Conservation (phyloP, 2,329 filamentous ascomycete genomes). For the Alternaria triticimaculans region DNA sequence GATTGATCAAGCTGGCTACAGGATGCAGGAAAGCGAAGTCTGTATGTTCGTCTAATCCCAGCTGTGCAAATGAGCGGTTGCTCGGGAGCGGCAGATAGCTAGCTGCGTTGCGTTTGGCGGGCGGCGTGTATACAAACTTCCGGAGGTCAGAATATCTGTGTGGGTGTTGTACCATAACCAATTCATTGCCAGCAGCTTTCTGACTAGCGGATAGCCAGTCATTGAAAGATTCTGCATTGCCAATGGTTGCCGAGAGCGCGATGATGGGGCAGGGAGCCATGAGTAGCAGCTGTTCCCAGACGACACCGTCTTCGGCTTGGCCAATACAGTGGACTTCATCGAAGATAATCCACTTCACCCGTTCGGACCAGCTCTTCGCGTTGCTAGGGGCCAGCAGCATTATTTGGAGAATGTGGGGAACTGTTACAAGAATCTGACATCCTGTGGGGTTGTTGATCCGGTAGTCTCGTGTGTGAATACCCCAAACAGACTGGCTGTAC, state of each 20-base stretch:
- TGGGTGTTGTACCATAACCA: slow-evolving; percentile 72
- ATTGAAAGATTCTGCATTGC: slow-evolving; percentile 74
- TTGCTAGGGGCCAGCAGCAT: slow-evolving; percentile 72
- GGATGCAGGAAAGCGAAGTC: slow-evolving; percentile 71
- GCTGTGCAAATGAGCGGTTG: slow-evolving; percentile 43
- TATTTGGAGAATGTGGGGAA: slow-evolving; percentile 79
- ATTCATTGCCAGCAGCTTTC: slow-evolving; percentile 65
- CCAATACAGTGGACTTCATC: slow-evolving; percentile 85
- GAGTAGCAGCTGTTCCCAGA: slow-evolving; percentile 80
- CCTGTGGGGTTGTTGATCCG: slow-evolving; percentile 74
- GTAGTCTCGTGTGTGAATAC: slow-evolving; percentile 78
- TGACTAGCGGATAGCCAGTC: slow-evolving; percentile 72
- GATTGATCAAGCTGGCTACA: slow-evolving; percentile 66
- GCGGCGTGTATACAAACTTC: slow-evolving; percentile 71
- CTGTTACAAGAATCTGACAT: slow-evolving; percentile 78
- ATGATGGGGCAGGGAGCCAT: slow-evolving; percentile 79
- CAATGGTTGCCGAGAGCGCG: slow-evolving; percentile 79
- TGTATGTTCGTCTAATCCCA: slow-evolving; percentile 57
- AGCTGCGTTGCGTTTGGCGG: slow-evolving; percentile 40
- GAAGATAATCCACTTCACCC: slow-evolving; percentile 78
- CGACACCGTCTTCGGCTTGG: slow-evolving; percentile 74
- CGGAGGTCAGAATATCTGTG: slow-evolving; percentile 77
- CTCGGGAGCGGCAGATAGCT: slow-evolving; percentile 60
- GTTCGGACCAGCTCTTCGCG: slow-evolving; percentile 70
- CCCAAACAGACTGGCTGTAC: slow-evolving; percentile 73